Evolutionary conservation across 1,139 yeast genomes (phyloP).

Genomic region (Taphrina communis): DNA sequence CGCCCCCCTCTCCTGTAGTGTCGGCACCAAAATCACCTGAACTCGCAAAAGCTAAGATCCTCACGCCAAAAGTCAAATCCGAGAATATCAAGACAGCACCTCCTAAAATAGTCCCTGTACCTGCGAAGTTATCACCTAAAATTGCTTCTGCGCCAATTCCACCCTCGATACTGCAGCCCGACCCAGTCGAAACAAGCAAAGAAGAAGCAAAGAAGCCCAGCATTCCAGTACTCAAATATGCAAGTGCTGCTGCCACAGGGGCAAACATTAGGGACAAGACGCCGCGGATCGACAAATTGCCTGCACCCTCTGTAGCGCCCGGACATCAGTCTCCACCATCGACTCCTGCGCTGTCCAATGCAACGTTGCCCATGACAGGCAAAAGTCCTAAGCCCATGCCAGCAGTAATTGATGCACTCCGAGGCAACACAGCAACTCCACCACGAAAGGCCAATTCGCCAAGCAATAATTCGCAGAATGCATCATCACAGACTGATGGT

Average conservation of each 20-base stretch:
- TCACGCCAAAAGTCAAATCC: constrained; percentile 19
- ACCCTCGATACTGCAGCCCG: constrained; percentile 64
- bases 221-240: constrained; percentile 64
- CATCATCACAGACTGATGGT: background rate
- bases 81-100: constrained; percentile 18
- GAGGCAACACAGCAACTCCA: constrained; percentile 21
- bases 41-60: constrained; percentile 17
- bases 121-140: constrained; percentile 1
- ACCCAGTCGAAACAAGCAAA: background rate
- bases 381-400: constrained; percentile 14
- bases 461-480: background rate
- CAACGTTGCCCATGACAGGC: constrained; percentile 3
- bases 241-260: constrained; percentile 68
- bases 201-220: constrained; percentile 25
- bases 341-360: constrained; percentile 16
- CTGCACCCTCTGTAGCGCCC: constrained; percentile 35
- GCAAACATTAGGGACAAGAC: constrained; percentile 52
- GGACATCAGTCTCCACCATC: constrained; percentile 2
- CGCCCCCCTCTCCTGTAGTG: constrained; percentile 24
- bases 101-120: constrained; percentile 14
- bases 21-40: constrained; percentile 35
- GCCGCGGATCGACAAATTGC: constrained; percentile 38
- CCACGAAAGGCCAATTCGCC: constrained; percentile 6
- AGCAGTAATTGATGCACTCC: constrained; percentile 11
- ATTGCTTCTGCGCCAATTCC: constrained; percentile 63